Base-by-base conservation (phyloP, 495 filamentous ascomycete genomes). In the Penicillium arizonense region DNA sequence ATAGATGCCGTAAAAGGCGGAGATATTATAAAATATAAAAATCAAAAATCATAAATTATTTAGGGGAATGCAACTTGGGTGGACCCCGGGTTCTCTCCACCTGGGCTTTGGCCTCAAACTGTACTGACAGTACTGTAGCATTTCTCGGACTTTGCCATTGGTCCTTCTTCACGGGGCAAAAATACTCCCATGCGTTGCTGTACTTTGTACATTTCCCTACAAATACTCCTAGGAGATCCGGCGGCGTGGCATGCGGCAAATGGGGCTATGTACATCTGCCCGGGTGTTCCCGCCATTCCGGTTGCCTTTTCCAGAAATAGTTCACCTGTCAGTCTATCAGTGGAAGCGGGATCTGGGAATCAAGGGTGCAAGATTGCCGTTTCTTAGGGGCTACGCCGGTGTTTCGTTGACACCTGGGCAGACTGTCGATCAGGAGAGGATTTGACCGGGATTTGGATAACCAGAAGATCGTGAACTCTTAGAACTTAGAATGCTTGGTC, bases 271-370 rank as follows among this genome's bases (percentile, higher is more conserved):
- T 47, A 35, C 13, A n/a, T 26, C 55, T 44, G 38, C 26, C 49
- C 58, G 58, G 55, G 52, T 51, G 52, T 54, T 62, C 53, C 58
- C 62, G 55, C 54, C 21, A 47, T 23, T 47, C 56, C 52, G 58
- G 48, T 23, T 47, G 43, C 47, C 46, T 53, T 57, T 18, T 51
- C 58, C 51, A 54, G 24, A 57, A 44, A 8, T 4, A 56, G 56
- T 47, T 56, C 49, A 41, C 5, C 5, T 37, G 21, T 11, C 14
- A n/a, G 30, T 23, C 20, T 20, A 51, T 51, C 39, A 43, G 48
- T 51, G 48, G 48, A 9, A 44, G 48, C 13, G 38, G 38, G 11
- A 14, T 8, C n/a, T 42, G 39, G 8, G 11, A 11, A 42, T 24
- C 39, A 18, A 23, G 39, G 37, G n/a, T 11, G 37, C 18, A 24